These are phyloP conservation scores for Penicillium argentinense DNA, from an alignment of 495 filamentous ascomycete species.

Conservation along the genomic window DNA sequence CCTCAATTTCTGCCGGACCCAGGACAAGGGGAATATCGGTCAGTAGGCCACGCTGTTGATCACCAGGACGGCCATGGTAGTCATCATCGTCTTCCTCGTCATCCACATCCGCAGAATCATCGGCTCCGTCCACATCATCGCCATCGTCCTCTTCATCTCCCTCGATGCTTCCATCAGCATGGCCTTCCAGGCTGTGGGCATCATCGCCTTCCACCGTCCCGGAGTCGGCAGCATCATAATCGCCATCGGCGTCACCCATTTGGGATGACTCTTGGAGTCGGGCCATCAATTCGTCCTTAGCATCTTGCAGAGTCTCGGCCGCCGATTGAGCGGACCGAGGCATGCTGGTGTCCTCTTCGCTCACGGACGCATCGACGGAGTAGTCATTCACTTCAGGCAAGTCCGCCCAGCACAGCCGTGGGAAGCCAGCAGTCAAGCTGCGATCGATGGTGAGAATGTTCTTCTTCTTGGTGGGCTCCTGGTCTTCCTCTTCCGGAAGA, in stretches of 20 bases:
- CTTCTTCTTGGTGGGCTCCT: constrained; percentile 39
- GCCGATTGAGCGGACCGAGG: constrained; percentile 55
- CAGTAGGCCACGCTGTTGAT: constrained; percentile 79
- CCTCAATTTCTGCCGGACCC: constrained; percentile 90
- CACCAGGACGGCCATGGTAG: constrained; percentile 77
- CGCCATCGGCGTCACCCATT: constrained; percentile 41
- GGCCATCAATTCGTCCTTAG: constrained; percentile 60
- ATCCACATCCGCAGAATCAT: constrained; percentile 19
- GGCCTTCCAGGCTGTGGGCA: constrained; percentile 43
- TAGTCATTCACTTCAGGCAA: constrained; percentile 48
- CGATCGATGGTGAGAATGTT: constrained; percentile 47
- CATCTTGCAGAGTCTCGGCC: constrained; percentile 52
- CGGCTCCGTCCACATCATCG: constrained; percentile 23
- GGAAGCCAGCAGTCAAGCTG: constrained; percentile 43
- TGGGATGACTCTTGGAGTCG: constrained; percentile 52
- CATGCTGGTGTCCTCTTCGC: constrained; percentile 51
- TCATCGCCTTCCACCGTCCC: constrained; percentile 49
- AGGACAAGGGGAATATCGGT: constrained; percentile 94
- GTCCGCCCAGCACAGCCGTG: constrained; percentile 49
- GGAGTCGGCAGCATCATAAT: constrained; percentile 51
- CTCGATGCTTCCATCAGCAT: constrained; percentile 55
- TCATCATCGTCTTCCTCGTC: constrained; percentile 65
- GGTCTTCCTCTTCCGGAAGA: constrained; percentile 36
- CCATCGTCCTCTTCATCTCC: constrained; percentile 66
- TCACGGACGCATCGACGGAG: constrained; percentile 38